Evolutionary conservation across 768 basidiomycete species (phyloP), one percentile per base, ranked within the genome.

Genomic region (Dentipellis sp.): DNA sequence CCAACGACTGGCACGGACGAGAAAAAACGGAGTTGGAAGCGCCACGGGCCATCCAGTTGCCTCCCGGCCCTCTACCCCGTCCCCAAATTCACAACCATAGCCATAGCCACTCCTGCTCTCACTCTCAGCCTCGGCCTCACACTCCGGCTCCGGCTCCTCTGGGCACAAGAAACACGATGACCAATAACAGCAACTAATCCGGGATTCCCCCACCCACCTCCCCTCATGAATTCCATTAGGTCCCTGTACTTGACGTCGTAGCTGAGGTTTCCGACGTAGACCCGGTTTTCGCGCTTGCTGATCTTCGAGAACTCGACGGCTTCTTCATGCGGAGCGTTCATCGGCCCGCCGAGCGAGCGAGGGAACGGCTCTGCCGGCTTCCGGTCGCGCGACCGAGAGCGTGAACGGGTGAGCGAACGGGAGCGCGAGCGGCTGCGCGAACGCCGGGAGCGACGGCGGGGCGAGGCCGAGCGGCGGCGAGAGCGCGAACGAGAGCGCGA

Each of bases 201-300:
- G 67, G 77, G 77, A 83, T 82, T 80, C 85, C 83, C 82, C 83
- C 75, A 94, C 94, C 88, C 91, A 97, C 94, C 94, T 93, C 91
- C 91, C 87, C 91, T 82, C 93, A 97, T 95, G 71, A 97, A 97
- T 84, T 97, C 93, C 83, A 94, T 93, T 73, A 99, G 79, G 78
- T 98, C 97, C 74, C 93, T 83, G 76, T 95, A 98, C 75, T 88
- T 94, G 84, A 94, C 91, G 71, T 95, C 91, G 79, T 97, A 99
- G 69, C 91, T 92, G 74, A 99, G 83, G 72, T 99, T 99, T 68
- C 97, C 95, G 71, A 97, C 92, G 67, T 99, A 99, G 66, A 98
- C 93, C 64, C 95, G 81, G 72, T 97, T 93, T 79, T 98, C 97
- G 75, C 91, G 83, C 81, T 94, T 92, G 86, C 90, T 93, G 68